Base-by-base conservation (phyloP, 2,329 filamentous ascomycete species). In the Aspergillus flavus region DNA sequence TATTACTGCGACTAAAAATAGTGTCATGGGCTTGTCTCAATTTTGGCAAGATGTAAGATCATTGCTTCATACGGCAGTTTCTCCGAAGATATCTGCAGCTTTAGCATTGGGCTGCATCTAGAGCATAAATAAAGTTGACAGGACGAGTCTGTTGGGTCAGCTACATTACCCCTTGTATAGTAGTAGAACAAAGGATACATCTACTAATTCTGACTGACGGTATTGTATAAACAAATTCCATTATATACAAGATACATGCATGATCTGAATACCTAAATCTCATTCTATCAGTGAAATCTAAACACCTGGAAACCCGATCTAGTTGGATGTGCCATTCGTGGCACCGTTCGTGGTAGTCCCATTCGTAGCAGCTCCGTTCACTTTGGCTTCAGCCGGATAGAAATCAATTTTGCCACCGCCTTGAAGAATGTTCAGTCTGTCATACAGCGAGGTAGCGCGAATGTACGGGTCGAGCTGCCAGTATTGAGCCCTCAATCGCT, bases 381-480 rank as follows among this genome's bases (percentile, higher is more conserved):
- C 63, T 59, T 67, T 62, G n/a, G 64, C 56, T 34, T 64, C 59
- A 11, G 64, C 36, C 53, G 85, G 84, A 72, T 96, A 95, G 77
- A 92, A 94, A 41, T 91, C 81, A 50, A 94, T 79, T 72, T 84
- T 84, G 1, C 93, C 94, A 12, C 83, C 87, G 0, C 83, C 79
- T 64, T 86, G 81, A 53, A 98, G 83, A 64, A 95, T 81, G 1
- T 93, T 92, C 14, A 84, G 85, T 64, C 95, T 87, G 76, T 99
- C 95, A 71, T 97, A 97, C 64, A 92, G 79, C n/a, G 89, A 91
- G 72, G 90, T 85, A 14, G 94, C 92, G 45, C 95, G 85, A 34
- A 98, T 76, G 76, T 94, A 96, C 0, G 93, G 93, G 79, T 99
- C 95, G 58, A 97, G 78, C 45, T 85, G 84, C 94, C 95, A 99